Evolutionary conservation across 805 yeast genomes (phyloP).

Genomic region (Teunomyces lycoperdinae): DNA sequence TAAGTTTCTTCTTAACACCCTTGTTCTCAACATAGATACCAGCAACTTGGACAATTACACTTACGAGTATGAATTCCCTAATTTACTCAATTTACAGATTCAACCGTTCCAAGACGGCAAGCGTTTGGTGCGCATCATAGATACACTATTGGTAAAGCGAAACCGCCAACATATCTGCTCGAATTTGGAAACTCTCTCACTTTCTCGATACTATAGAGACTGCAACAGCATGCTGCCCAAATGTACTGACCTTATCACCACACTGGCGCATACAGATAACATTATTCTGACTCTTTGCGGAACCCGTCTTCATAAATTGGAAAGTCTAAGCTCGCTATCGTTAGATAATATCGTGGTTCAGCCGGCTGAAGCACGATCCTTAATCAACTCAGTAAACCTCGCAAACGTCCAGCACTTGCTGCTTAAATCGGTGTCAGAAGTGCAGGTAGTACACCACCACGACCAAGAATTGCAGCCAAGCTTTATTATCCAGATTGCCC

Average conservation of each 20-base stretch:
- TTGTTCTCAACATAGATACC: slow-evolving; percentile 31
- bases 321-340: slow-evolving; percentile 17
- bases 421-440: slow-evolving; percentile 36
- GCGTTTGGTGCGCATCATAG: slow-evolving; percentile 21
- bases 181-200: slow-evolving; percentile 14
- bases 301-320: slow-evolving; percentile 10
- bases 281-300: slow-evolving; percentile 8
- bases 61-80: slow-evolving; percentile 20
- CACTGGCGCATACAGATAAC: not conserved
- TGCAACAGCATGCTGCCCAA: slow-evolving; percentile 11
- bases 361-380: slow-evolving; percentile 18
- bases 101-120: slow-evolving; percentile 29
- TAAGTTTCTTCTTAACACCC: slow-evolving; percentile 17
- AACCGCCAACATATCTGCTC: slow-evolving; percentile 7
- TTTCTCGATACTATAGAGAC: slow-evolving; percentile 20
- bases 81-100: slow-evolving; percentile 29
- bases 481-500: slow-evolving; percentile 24
- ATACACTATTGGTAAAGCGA: slow-evolving; percentile 11
- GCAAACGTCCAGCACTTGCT: slow-evolving; percentile 23
- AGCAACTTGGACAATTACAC: slow-evolving; percentile 14
- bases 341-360: slow-evolving; percentile 23
- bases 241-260: slow-evolving; percentile 13
- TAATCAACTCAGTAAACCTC: slow-evolving; percentile 18
- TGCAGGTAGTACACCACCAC: slow-evolving; percentile 14
- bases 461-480: slow-evolving; percentile 12